A percentile compares a stretch with the other conserved stretches of the same genome.
phyloP scores from a whole-genome alignment of 2,329 filamentous ascomycete species.

The Neonectria neomacrospora region DNA sequence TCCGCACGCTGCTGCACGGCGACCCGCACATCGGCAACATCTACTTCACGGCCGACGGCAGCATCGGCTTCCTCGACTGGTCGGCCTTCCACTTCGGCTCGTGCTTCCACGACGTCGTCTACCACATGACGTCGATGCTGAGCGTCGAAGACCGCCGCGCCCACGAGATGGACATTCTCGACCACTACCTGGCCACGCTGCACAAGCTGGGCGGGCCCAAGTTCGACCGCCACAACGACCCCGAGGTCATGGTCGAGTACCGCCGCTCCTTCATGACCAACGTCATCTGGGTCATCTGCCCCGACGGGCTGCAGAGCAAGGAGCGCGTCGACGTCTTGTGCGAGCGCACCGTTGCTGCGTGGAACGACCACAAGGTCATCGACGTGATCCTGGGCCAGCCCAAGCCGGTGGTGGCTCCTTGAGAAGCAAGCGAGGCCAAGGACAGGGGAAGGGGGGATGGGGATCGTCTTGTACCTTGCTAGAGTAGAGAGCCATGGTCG shows the following conservation, averaged over 20 bases:
- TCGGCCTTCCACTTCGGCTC: slow-evolving; percentile 54
- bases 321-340: slow-evolving; percentile 49
- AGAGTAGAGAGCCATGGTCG: neutral
- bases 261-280: slow-evolving; percentile 43
- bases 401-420: slow-evolving; percentile 2
- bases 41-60: slow-evolving; percentile 51
- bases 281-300: slow-evolving; percentile 41
- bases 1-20: slow-evolving; percentile 55
- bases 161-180: slow-evolving; percentile 49
- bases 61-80: slow-evolving; percentile 56
- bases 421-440: neutral
- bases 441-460: neutral
- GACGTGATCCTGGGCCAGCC: slow-evolving; percentile 40
- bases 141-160: slow-evolving; percentile 53
- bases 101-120: slow-evolving; percentile 56
- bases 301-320: slow-evolving; percentile 46
- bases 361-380: slow-evolving; percentile 52
- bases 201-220: slow-evolving; percentile 28
- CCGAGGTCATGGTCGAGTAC: slow-evolving; percentile 43
- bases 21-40: slow-evolving; percentile 58
- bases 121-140: slow-evolving; percentile 53
- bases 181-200: slow-evolving; percentile 35
- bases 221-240: slow-evolving; percentile 34
- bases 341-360: slow-evolving; percentile 50
- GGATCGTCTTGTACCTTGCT: neutral